Evolutionary conservation across 2,329 filamentous ascomycete species (phyloP).

Genomic region (Boeremia lycopersici): DNA sequence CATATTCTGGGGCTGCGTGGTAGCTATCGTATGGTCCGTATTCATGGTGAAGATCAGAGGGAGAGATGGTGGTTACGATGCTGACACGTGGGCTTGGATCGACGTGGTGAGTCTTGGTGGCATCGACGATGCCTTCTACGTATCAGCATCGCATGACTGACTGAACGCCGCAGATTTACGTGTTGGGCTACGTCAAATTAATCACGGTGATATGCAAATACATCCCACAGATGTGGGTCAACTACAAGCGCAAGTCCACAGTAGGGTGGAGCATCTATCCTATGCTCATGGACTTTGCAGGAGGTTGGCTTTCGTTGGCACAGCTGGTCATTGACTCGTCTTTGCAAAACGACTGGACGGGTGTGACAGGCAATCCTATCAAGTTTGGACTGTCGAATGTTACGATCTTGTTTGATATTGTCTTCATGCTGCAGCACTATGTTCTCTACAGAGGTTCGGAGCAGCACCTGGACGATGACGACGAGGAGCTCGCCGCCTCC

Average conservation of each 20-base stretch:
- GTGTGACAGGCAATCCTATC: slow-evolving; percentile 87
- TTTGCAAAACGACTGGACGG: slow-evolving; percentile 84
- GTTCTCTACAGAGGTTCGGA: slow-evolving; percentile 65
- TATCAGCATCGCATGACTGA: slow-evolving; percentile 3
- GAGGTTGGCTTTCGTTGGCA: slow-evolving; percentile 78
- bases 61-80: slow-evolving; percentile 53
- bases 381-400: slow-evolving; percentile 88
- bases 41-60: slow-evolving; percentile 52
- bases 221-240: slow-evolving; percentile 71
- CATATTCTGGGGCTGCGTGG: slow-evolving; percentile 71
- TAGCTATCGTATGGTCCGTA: slow-evolving; percentile 59
- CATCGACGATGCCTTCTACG: not conserved
- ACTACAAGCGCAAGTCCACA: slow-evolving; percentile 84
- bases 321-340: slow-evolving; percentile 88
- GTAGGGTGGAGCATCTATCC: slow-evolving; percentile 84
- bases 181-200: slow-evolving; percentile 87
- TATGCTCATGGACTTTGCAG: slow-evolving; percentile 82
- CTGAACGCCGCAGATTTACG: slow-evolving; percentile 56
- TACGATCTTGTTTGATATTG: slow-evolving; percentile 80
- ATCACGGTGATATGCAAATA: slow-evolving; percentile 91
- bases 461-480: slow-evolving; percentile 34
- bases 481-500: slow-evolving; percentile 24
- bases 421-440: slow-evolving; percentile 91
- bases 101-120: slow-evolving; percentile 59
- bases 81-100: slow-evolving; percentile 65